Base-by-base conservation (phyloP, 768 basidiomycete species). In the Butyriboletus loyo region DNA sequence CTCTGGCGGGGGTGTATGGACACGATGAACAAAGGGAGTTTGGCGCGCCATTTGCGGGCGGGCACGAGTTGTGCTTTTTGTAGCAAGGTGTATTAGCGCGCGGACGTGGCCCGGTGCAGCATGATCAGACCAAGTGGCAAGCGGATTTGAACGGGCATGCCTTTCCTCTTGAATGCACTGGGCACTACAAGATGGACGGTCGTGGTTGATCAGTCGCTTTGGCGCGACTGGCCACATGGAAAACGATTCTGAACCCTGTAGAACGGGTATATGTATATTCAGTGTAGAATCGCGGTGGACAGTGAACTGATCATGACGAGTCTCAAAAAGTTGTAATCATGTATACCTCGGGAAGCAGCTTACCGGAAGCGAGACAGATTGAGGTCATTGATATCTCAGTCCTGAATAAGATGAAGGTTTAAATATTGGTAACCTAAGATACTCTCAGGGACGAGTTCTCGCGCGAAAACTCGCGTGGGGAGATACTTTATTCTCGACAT, bases 1-100 rank as follows among this genome's bases (percentile, higher is more conserved):
- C 48, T 54, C 39, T 66, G 67, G 65, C 48, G 37, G 34, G 62
- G 49, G 28, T 66, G 65, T 37, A 40, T 49, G 14, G 66, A 58
- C 7, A 55, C 44, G 30, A 56, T 69, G 65, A 61, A 65, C 52
- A 65, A 68, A 49, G 62, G 67, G 10, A 59, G 55, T 45, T 49
- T 66, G 39, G 55, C 56, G 24, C 37, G 65, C 1, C 65, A 69
- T 44, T 11, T 66, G 19, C 35, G 54, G 9, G 47, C 59, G 8
- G 59, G 62, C 3, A 54, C 55, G 24, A 53, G 55, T 8, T 67
- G 65, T 52, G 54, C 43, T 22, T 50, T 56, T 44, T 69, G 65
- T 19, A 56, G 49, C 46, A 69, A 62, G 55, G 40, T 54, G 35
- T 62, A 69, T 46, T 67, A 65, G 28, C 59, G 67, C 5, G 45